Percentiles rank a stretch among this genome's conserved stretches.
Evolutionary conservation across 768 basidiomycete genomes (phyloP).

Genomic region (Pisolithus sp.): DNA sequence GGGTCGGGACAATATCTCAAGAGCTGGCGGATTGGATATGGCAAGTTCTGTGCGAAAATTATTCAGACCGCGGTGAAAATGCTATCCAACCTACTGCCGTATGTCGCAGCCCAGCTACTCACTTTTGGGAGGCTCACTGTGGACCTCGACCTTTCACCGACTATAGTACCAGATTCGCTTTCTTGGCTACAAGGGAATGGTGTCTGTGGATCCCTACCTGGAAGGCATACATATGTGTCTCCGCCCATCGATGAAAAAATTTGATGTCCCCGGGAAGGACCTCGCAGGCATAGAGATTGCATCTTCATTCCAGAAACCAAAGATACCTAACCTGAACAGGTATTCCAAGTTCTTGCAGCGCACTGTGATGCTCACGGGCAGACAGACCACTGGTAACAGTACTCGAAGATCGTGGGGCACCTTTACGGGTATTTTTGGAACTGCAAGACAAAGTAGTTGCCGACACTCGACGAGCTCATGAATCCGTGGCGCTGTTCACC

Average conservation of each 20-base stretch:
- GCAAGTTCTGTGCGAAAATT: conserved; percentile 42
- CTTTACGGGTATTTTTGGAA: conserved; percentile 46
- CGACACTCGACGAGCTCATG: conserved; percentile 52
- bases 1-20: conserved; percentile 71
- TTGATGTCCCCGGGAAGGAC: conserved; percentile 42
- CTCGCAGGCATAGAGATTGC: conserved; percentile 70
- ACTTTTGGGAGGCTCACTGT: background rate
- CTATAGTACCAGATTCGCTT: conserved; percentile 76
- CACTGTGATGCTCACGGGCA: background rate
- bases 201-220: conserved; percentile 53
- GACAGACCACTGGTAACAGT: conserved; percentile 68
- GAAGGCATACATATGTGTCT: conserved; percentile 61
- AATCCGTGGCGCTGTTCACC: conserved; percentile 45
- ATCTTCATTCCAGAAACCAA: conserved; percentile 52
- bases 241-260: conserved; percentile 72
- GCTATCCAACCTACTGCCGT: conserved; percentile 55
- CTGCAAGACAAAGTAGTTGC: conserved; percentile 59
- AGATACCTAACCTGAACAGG: conserved; percentile 67
- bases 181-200: conserved; percentile 78
- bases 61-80: conserved; percentile 27
- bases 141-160: background rate
- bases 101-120: conserved; percentile 20
- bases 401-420: conserved; percentile 69
- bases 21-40: conserved; percentile 56
- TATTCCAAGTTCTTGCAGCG: conserved; percentile 18